Evolutionary conservation across 139 green algal genomes (phyloP).

Genomic region (Tetraselmis striata): DNA sequence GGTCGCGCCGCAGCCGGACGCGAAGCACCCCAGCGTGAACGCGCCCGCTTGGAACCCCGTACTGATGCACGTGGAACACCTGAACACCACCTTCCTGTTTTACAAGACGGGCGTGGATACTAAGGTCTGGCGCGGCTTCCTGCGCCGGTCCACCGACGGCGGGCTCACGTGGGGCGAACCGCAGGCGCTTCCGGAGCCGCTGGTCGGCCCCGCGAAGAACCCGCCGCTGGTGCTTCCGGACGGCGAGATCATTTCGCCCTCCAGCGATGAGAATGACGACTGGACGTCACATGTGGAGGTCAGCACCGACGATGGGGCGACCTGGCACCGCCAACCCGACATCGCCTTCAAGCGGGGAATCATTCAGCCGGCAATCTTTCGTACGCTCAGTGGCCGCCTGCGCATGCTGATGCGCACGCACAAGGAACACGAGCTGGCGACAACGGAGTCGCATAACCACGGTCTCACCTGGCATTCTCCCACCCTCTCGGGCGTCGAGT

Average conservation of each 20-base stretch:
- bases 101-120: slow-evolving; percentile 5
- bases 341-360: slow-evolving; percentile 6
- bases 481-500: not conserved
- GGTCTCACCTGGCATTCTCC: not conserved
- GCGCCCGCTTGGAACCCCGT: slow-evolving; percentile 5
- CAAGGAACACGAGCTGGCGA: not conserved
- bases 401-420: not conserved
- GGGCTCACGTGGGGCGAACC: slow-evolving; percentile 2
- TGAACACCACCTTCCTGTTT: not conserved
- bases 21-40: not conserved
- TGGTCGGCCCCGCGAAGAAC: slow-evolving; percentile 7
- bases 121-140: not conserved
- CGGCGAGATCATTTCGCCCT: not conserved
- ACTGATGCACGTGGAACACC: not conserved
- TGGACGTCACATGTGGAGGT: slow-evolving; percentile 4
- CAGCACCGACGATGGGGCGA: not conserved
- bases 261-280: not conserved
- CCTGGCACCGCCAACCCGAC: not conserved
- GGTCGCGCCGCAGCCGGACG: not conserved
- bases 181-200: not conserved
- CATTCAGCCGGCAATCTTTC: slow-evolving; percentile 5
- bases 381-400: not conserved
- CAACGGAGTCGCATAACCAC: not conserved
- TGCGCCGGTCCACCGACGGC: not conserved
- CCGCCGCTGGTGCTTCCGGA: not conserved